Conservation (phyloP, 495 filamentous ascomycete species). For the Podospora tetraspora region DNA sequence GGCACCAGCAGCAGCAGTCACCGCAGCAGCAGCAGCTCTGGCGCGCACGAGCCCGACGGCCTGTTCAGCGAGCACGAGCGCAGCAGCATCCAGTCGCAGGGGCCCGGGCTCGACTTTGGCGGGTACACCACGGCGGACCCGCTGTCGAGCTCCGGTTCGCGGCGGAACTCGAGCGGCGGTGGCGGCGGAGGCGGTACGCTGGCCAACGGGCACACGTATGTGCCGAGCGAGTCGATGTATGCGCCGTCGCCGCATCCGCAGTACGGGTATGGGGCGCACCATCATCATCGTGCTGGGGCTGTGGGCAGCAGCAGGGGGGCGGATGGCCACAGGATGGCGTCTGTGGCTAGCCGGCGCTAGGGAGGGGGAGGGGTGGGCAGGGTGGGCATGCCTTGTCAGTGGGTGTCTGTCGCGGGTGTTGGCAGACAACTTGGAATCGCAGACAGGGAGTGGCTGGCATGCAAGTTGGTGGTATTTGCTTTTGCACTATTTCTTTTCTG, state of each 20-base stretch:
- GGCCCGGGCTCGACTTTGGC: conserved; percentile 18
- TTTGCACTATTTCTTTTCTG: not conserved
- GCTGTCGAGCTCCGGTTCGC: not conserved
- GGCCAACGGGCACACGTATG: conserved; percentile 24
- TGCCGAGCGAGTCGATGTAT: conserved; percentile 18
- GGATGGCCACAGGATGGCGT: conserved; percentile 9
- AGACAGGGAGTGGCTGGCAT: not conserved
- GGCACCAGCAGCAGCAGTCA: conserved; percentile 4
- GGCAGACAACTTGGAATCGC: not conserved
- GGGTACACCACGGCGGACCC: conserved; percentile 19
- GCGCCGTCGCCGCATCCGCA: conserved; percentile 3
- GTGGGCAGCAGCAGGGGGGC: conserved; percentile 5
- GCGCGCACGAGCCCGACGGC: not conserved
- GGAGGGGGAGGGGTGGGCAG: not conserved
- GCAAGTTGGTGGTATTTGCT: too few species aligned
- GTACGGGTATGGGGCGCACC: not conserved
- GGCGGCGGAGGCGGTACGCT: conserved; percentile 12
- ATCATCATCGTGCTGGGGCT: not conserved
- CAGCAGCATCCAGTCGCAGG: conserved; percentile 20
- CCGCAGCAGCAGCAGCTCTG: not conserved
- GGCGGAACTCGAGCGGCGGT: not conserved
- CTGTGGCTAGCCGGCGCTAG: conserved; percentile 20
- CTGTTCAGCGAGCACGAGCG: conserved; percentile 21
- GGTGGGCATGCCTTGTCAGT: too few species aligned
- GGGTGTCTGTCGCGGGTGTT: not conserved